These are phyloP conservation scores for Fraxinus albicans DNA, from an alignment of 305 asterid genomes.

Conservation along the genomic window DNA sequence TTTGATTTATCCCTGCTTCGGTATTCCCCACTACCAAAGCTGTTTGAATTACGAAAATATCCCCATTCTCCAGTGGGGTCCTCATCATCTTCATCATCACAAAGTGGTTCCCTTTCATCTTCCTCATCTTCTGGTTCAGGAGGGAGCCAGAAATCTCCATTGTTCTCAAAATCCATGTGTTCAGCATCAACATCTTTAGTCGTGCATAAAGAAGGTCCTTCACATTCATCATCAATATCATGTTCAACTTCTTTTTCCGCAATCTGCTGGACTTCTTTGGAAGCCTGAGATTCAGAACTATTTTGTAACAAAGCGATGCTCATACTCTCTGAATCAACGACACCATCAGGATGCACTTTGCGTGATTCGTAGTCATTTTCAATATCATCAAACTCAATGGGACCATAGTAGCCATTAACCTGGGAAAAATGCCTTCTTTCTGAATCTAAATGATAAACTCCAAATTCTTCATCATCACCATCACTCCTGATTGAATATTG, in stretches of 20 bases:
- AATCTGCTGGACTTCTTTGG: slow-evolving; percentile 59
- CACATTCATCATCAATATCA: slow-evolving; percentile 67
- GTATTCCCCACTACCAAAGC: slow-evolving; percentile 83
- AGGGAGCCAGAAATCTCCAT: slow-evolving; percentile 93
- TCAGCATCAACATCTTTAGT: slow-evolving; percentile 64
- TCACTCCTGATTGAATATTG: slow-evolving; percentile 60
- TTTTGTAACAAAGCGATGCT: slow-evolving; percentile 41
- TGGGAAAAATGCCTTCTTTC: slow-evolving; percentile 46
- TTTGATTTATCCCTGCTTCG: slow-evolving; percentile 75
- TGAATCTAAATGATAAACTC: slow-evolving; percentile 49
- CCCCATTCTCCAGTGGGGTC: slow-evolving; percentile 93
- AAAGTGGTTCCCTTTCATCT: slow-evolving; percentile 76
- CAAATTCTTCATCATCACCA: slow-evolving; percentile 69
- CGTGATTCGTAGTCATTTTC: slow-evolving; percentile 49
- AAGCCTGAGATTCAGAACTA: slow-evolving; percentile 41
- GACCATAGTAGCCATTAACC: slow-evolving; percentile 57
- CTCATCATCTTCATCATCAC: slow-evolving; percentile 71
- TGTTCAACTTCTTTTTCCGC: slow-evolving; percentile 44
- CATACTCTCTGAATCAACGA: slow-evolving; percentile 44
- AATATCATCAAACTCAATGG: slow-evolving; percentile 49
- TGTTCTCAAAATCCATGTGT: slow-evolving; percentile 89
- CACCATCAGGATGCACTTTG: slow-evolving; percentile 64
- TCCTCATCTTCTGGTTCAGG: slow-evolving; percentile 98
- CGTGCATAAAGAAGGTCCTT: slow-evolving; percentile 68
- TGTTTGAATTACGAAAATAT: slow-evolving; percentile 56